Percentiles rank a stretch among this genome's conserved stretches.
These are phyloP conservation scores for Pleurotus sapidus DNA, from an alignment of 768 basidiomycete species.

Conservation along the genomic window DNA sequence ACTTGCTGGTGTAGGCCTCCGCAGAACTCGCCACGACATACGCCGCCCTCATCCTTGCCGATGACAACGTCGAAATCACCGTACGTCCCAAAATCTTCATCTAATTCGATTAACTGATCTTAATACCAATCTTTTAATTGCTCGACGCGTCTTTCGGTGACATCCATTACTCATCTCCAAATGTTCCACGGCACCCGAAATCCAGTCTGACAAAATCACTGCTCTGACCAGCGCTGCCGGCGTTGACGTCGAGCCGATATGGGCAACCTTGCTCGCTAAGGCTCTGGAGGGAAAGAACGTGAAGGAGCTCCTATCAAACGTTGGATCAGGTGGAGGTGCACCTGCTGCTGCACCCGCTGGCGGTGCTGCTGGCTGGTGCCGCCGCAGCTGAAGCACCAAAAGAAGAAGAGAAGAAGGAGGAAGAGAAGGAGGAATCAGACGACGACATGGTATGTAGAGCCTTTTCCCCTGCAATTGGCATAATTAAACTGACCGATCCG, in stretches of 20 bases:
- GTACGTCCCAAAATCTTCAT: constrained; percentile 45
- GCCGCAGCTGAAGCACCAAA: constrained; percentile 71
- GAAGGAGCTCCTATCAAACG: constrained; percentile 92
- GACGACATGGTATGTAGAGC: constrained; percentile 74
- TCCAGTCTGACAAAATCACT: constrained; percentile 87
- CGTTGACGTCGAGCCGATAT: constrained; percentile 92
- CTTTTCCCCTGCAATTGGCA: background rate
- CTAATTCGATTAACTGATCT: background rate
- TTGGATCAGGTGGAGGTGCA: constrained; percentile 85
- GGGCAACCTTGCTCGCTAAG: constrained; percentile 96
- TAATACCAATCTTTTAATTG: background rate
- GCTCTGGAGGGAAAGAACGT: constrained; percentile 98
- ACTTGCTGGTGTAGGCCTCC: constrained; percentile 34
- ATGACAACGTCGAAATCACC: constrained; percentile 96
- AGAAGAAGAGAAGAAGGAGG: constrained; percentile 82
- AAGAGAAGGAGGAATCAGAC: constrained; percentile 87
- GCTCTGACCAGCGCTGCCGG: constrained; percentile 82
- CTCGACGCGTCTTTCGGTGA: background rate
- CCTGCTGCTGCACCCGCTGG: constrained; percentile 52
- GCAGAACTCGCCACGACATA: constrained; percentile 90
- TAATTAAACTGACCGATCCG: background rate
- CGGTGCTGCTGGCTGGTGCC: constrained; percentile 56
- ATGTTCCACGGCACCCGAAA: background rate
- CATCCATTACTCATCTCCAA: background rate
- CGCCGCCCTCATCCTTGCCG: constrained; percentile 97